phyloP scores from a whole-genome alignment of 1,139 yeast species.

The Taphrina populina region DNA sequence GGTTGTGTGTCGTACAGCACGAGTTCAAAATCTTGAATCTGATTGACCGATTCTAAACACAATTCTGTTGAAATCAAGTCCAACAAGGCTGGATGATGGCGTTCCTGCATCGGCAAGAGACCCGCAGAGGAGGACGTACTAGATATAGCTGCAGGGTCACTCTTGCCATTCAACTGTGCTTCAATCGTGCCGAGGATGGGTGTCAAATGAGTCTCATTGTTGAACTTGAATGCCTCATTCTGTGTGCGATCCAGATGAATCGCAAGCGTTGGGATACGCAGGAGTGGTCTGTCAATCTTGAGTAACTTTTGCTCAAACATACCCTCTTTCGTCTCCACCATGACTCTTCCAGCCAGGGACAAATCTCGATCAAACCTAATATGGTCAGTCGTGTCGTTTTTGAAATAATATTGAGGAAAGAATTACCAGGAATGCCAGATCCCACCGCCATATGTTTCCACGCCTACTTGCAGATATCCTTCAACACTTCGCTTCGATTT shows the following conservation, averaged over 20 bases:
- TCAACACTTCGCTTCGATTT: constrained; percentile 64
- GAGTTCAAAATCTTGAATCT: constrained; percentile 83
- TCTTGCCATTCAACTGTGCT: constrained; percentile 44
- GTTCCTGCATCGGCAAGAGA: constrained; percentile 47
- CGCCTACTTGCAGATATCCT: constrained; percentile 87
- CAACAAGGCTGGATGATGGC: constrained; percentile 73
- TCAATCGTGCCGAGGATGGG: constrained; percentile 80
- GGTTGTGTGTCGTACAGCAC: constrained; percentile 83
- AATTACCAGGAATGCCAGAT: constrained; percentile 72
- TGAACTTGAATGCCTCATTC: constrained; percentile 77
- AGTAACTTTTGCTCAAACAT: constrained; percentile 63
- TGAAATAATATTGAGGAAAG: background rate
- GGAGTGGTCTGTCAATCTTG: constrained; percentile 75
- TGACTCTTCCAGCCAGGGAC: constrained; percentile 87
- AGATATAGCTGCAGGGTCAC: constrained; percentile 36
- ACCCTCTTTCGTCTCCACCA: constrained; percentile 53
- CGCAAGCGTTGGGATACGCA: constrained; percentile 92
- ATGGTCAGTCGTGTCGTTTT: constrained; percentile 50
- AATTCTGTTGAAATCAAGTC: constrained; percentile 67
- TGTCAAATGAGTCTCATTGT: constrained; percentile 78
- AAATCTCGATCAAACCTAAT: constrained; percentile 78
- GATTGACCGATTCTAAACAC: constrained; percentile 49
- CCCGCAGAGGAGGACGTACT: constrained; percentile 36
- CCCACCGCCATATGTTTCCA: constrained; percentile 94
- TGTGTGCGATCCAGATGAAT: constrained; percentile 83